phyloP scores from a whole-genome alignment of 257 asterid species.

The Solanum neorickii region DNA sequence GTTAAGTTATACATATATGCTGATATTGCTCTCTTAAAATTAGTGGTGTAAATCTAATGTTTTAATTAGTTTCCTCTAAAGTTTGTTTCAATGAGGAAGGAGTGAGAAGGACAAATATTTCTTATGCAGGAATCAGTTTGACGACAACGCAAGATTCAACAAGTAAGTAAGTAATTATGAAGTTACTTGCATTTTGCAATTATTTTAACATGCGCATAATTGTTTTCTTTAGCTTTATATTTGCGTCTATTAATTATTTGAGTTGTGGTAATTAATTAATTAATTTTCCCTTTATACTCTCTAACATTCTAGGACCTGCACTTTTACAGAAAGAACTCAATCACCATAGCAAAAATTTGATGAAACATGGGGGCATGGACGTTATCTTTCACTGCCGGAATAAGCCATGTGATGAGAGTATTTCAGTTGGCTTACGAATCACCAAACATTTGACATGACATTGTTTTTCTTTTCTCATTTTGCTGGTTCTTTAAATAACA shows the following conservation, averaged over 20 bases:
- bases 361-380: neutral
- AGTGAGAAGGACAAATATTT: neutral
- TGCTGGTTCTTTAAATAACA: neutral
- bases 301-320: neutral
- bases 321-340: neutral
- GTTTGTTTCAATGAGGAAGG: neutral
- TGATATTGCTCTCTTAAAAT: neutral
- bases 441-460: neutral
- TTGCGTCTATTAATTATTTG: neutral
- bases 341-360: neutral
- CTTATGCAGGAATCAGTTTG: neutral
- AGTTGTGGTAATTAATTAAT: neutral
- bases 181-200: neutral
- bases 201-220: neutral
- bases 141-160: neutral
- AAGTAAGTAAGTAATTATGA: neutral
- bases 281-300: neutral
- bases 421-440: neutral
- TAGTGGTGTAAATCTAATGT: neutral
- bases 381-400: neutral
- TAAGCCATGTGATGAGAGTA: neutral
- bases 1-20: neutral
- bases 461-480: neutral
- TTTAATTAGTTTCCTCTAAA: neutral
- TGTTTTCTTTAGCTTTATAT: neutral